These are phyloP conservation scores for Chionographis japonica DNA, from an alignment of 106 monocot species.

Conservation along the genomic window DNA sequence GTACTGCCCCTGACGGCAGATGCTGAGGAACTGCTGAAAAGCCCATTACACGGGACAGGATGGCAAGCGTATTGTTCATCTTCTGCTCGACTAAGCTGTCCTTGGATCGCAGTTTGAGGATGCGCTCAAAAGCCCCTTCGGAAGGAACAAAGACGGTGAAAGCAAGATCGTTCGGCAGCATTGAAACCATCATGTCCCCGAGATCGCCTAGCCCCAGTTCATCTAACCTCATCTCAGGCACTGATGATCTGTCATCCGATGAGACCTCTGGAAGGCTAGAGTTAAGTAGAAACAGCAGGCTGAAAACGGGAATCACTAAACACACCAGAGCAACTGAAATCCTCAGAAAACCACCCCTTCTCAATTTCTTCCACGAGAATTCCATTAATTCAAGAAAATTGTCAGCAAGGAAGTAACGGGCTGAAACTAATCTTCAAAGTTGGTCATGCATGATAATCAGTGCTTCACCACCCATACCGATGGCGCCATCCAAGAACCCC, in stretches of 20 bases:
- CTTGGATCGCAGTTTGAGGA: slow-evolving; percentile 32
- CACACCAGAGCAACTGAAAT: slow-evolving; percentile 15
- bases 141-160: slow-evolving; percentile 75
- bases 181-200: slow-evolving; percentile 57
- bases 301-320: slow-evolving; percentile 17
- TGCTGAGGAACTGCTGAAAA: slow-evolving; percentile 57
- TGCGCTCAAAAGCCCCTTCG: slow-evolving; percentile 34
- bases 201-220: slow-evolving; percentile 27
- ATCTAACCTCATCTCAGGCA: background rate
- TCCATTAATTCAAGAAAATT: background rate
- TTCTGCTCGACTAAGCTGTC: slow-evolving; percentile 25
- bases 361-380: slow-evolving; percentile 8
- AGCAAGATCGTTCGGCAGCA: slow-evolving; percentile 66
- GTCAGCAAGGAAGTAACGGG: too few relatives aligned
- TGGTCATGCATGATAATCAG: slow-evolving; percentile 43
- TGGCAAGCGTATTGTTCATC: slow-evolving; percentile 49
- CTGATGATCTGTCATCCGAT: background rate
- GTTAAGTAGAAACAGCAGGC: slow-evolving; percentile 28
- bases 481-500: slow-evolving; percentile 39
- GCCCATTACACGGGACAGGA: slow-evolving; percentile 64
- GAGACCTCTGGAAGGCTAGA: slow-evolving; percentile 38
- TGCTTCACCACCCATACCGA: slow-evolving; percentile 51
- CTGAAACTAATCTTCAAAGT: background rate
- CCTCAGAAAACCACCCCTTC: background rate
- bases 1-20: slow-evolving; percentile 28